These are phyloP conservation scores for Medicago truncatula DNA, from an alignment of 306 rosid genomes.

Conservation along the genomic window DNA sequence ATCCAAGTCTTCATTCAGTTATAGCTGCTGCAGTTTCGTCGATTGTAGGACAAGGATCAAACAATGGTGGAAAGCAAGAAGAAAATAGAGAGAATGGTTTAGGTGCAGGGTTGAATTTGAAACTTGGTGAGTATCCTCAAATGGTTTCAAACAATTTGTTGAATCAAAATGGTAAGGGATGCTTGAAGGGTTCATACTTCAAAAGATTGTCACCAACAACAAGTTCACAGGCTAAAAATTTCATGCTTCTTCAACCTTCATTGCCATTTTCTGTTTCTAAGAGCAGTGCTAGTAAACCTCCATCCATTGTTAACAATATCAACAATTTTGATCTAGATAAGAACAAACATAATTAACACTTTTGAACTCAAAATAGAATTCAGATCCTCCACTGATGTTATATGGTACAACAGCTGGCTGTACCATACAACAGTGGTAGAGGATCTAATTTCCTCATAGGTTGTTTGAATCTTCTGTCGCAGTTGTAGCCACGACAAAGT, in stretches of 20 bases:
- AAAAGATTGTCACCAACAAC: conserved; percentile 47
- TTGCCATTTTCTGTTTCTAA: conserved; percentile 45
- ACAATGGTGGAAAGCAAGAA: conserved; percentile 27
- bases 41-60: conserved; percentile 54
- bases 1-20: conserved; percentile 57
- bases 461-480: neutral
- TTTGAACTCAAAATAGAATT: neutral
- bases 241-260: conserved; percentile 50
- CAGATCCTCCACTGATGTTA: neutral
- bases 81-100: conserved; percentile 31
- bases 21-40: conserved; percentile 70
- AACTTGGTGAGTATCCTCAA: conserved; percentile 43
- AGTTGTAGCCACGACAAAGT: neutral
- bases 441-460: neutral
- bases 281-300: conserved; percentile 28
- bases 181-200: conserved; percentile 39
- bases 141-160: conserved; percentile 38
- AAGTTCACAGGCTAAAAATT: conserved; percentile 41
- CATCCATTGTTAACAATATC: conserved; percentile 26
- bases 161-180: conserved; percentile 49
- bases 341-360: conserved; percentile 28
- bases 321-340: conserved; percentile 23
- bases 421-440: neutral
- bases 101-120: conserved; percentile 45
- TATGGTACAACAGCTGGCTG: neutral